Evolutionary conservation across 2,329 filamentous ascomycete species (phyloP).

Genomic region (Bipolaris gigantea): DNA sequence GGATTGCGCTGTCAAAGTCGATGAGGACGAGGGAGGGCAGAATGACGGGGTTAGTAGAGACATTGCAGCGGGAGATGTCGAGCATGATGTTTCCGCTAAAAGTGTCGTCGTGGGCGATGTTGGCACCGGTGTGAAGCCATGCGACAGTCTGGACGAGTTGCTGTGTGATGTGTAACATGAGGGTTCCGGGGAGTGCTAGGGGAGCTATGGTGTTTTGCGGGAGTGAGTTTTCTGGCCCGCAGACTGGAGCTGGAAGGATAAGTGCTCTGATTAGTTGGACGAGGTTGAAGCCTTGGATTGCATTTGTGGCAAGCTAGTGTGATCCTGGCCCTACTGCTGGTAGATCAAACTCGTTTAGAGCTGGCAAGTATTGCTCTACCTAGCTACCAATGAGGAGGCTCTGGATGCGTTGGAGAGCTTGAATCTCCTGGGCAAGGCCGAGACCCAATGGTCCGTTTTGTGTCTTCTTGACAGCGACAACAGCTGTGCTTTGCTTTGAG

Average conservation of each 20-base stretch:
- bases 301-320: not conserved
- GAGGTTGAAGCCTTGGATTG: not conserved
- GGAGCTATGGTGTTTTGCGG: not conserved
- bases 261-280: not conserved
- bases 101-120: not conserved
- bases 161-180: not conserved
- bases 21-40: not conserved
- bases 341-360: not conserved
- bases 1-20: not conserved
- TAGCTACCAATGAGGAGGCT: not conserved
- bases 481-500: not conserved
- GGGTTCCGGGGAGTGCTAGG: not conserved
- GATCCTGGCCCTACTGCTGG: not conserved
- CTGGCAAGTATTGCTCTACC: not conserved
- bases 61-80: not conserved
- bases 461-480: not conserved
- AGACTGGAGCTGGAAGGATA: not conserved
- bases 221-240: not conserved
- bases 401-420: not conserved
- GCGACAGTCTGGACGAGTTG: not conserved
- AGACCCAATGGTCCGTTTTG: not conserved
- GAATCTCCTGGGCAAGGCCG: not conserved
- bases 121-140: not conserved
- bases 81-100: constrained; percentile 2
- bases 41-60: not conserved